Evolutionary conservation across 2,329 filamentous ascomycete species (phyloP).

Genomic region (Botrytis byssoidea): DNA sequence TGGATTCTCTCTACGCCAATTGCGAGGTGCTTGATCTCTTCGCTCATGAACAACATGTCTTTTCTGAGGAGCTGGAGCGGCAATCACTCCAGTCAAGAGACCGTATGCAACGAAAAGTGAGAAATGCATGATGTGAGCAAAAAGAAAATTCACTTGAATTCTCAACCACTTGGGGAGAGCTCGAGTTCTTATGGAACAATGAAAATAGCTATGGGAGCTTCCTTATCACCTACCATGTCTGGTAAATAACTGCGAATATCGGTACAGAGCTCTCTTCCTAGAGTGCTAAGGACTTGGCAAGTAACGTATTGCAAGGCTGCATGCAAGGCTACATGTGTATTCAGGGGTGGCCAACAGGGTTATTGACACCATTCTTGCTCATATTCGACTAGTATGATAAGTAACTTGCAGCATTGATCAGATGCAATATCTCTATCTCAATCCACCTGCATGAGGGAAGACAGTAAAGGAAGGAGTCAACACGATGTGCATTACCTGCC

Average conservation of each 20-base stretch:
- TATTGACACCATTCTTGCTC: conserved; percentile 1
- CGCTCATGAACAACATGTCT: conserved; percentile 26
- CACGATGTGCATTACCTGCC: conserved; percentile 17
- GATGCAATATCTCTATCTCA: conserved; percentile 5
- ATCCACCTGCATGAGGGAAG: neutral
- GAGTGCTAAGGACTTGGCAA: neutral
- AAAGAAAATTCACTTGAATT: conserved; percentile 6
- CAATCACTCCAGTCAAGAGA: conserved; percentile 20
- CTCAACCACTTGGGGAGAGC: conserved; percentile 1
- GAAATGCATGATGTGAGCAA: conserved; percentile 19
- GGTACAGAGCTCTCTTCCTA: neutral
- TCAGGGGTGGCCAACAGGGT: conserved; percentile 8
- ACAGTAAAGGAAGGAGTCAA: conserved; percentile 14
- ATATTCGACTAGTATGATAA: neutral
- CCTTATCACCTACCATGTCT: conserved; percentile 16
- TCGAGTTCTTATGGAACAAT: conserved; percentile 14
- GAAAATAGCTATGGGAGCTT: conserved; percentile 14
- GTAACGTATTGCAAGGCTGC: neutral
- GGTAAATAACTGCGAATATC: neutral
- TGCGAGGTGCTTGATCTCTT: conserved; percentile 17
- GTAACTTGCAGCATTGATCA: conserved; percentile 10
- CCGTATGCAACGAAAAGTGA: conserved; percentile 12
- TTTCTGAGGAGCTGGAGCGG: conserved; percentile 18
- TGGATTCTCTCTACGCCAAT: conserved; percentile 23
- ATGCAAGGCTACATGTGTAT: conserved; percentile 8